Conservation (phyloP, 768 basidiomycete genomes). For the Amanita pallidorosea region DNA sequence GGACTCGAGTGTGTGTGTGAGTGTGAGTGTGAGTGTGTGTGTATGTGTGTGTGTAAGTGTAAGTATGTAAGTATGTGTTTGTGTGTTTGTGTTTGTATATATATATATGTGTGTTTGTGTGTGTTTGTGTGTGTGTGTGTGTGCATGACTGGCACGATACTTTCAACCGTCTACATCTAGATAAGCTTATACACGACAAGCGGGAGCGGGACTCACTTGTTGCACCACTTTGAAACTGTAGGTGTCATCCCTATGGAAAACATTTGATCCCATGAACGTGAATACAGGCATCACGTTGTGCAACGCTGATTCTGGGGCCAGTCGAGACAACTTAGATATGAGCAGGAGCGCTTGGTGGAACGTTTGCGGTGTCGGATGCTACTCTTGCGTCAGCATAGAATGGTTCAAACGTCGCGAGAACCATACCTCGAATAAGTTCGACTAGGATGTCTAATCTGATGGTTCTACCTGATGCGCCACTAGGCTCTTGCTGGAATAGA, state of each 20-base stretch:
- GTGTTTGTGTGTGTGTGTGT: too few species aligned
- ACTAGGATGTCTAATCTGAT: slow-evolving; percentile 80
- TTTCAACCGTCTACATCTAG: slow-evolving; percentile 68
- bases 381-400: background rate
- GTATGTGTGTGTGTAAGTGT: too few species aligned
- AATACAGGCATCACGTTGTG: slow-evolving; percentile 98
- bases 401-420: background rate
- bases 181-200: slow-evolving; percentile 1
- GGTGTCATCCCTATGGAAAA: slow-evolving; percentile 92
- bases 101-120: too few species aligned
- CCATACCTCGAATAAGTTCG: slow-evolving; percentile 71
- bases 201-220: slow-evolving; percentile 40
- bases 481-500: slow-evolving; percentile 36
- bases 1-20: too few species aligned
- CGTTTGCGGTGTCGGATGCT: slow-evolving; percentile 85
- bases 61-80: too few species aligned
- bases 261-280: slow-evolving; percentile 98
- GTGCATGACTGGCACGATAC: slow-evolving; percentile 92
- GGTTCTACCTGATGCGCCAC: slow-evolving; percentile 35
- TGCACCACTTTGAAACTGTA: slow-evolving; percentile 95
- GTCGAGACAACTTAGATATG: slow-evolving; percentile 71
- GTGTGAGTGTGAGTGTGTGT: too few species aligned
- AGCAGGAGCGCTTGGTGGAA: slow-evolving; percentile 88
- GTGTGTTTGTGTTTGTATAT: too few species aligned
- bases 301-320: slow-evolving; percentile 84